Evolutionary conservation across 495 filamentous ascomycete species (phyloP).

Genomic region (Aspergillus asperescens): DNA sequence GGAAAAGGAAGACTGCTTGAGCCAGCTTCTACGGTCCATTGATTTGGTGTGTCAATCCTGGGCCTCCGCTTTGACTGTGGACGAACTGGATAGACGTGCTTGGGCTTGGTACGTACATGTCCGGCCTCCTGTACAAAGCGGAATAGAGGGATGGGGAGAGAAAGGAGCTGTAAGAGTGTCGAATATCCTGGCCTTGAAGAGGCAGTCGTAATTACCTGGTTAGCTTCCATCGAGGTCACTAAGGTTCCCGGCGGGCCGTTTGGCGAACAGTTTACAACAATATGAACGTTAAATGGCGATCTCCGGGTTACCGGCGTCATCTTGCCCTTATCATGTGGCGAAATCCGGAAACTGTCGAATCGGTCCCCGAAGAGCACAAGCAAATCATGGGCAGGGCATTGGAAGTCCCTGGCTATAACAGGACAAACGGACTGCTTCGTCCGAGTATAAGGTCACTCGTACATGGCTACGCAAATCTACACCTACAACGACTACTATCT

Average conservation of each 20-base stretch:
- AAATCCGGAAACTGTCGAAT: too few species aligned
- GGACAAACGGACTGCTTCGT: too few species aligned
- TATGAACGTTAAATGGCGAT: background rate
- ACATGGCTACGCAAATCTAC: too few species aligned
- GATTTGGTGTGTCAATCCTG: slow-evolving; percentile 67
- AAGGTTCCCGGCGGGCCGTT: background rate
- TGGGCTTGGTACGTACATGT: slow-evolving; percentile 79
- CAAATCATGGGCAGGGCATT: background rate
- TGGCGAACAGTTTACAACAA: background rate
- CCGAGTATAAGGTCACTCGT: too few species aligned
- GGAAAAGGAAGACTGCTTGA: slow-evolving; percentile 63
- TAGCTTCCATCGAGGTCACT: background rate
- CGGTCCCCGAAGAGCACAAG: background rate
- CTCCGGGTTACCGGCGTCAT: background rate
- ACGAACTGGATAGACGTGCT: slow-evolving; percentile 66
- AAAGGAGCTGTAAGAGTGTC: slow-evolving; percentile 63
- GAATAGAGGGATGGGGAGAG: slow-evolving; percentile 73
- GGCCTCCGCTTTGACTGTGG: slow-evolving; percentile 47
- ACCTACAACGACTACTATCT: too few species aligned
- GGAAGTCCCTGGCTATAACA: background rate
- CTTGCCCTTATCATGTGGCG: background rate
- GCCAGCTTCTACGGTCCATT: slow-evolving; percentile 58
- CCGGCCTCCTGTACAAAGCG: slow-evolving; percentile 65
- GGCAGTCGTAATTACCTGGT: slow-evolving; percentile 28
- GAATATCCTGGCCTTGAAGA: slow-evolving; percentile 59